Evolutionary conservation across 495 filamentous ascomycete species (phyloP).

Genomic region (Podospora anserina): DNA sequence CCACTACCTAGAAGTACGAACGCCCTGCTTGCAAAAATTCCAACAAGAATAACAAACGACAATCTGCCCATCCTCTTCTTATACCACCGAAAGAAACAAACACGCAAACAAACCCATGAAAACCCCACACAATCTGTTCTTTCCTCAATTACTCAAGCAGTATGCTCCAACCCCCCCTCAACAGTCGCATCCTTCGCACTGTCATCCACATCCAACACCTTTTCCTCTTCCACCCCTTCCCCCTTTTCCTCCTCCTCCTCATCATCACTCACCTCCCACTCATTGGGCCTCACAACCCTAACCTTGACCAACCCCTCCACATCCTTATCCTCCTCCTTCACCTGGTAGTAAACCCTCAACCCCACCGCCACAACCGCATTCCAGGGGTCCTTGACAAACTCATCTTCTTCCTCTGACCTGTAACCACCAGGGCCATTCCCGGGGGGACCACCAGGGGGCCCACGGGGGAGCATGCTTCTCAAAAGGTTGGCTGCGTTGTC

Average conservation of each 20-base stretch:
- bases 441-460: not conserved
- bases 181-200: constrained; percentile 47
- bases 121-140: not conserved
- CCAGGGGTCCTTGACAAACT: constrained; percentile 66
- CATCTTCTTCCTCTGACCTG: constrained; percentile 25
- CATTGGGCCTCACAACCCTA: constrained; percentile 39
- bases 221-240: constrained; percentile 31
- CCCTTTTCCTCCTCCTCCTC: constrained; percentile 21
- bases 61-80: not conserved
- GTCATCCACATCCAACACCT: constrained; percentile 48
- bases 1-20: not conserved
- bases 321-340: constrained; percentile 49
- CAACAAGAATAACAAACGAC: too few species aligned
- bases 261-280: constrained; percentile 30
- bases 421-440: not conserved
- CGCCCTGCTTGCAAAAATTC: not conserved
- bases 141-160: not conserved
- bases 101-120: not conserved
- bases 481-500: not conserved
- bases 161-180: constrained; percentile 18
- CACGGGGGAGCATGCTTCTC: not conserved
- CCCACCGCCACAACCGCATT: constrained; percentile 82
- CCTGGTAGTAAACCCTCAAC: constrained; percentile 66
- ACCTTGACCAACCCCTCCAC: constrained; percentile 46
- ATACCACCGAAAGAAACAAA: not conserved